Conservation (phyloP, 148 eudicot species). For the Vaccinium corymbosum region DNA sequence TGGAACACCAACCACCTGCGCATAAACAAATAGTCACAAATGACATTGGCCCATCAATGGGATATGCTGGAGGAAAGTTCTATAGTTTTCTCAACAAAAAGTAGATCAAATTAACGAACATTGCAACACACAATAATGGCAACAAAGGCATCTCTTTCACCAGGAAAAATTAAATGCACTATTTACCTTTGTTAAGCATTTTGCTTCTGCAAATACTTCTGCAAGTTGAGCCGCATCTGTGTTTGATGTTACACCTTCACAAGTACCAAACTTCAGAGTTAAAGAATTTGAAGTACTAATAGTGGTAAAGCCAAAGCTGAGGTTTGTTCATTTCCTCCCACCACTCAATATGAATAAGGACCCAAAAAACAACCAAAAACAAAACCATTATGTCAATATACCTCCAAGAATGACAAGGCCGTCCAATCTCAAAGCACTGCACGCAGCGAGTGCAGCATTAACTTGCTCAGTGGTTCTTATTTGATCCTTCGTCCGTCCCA, state of each 20-base stretch:
- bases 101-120: not conserved
- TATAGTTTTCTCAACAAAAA: not conserved
- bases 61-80: not conserved
- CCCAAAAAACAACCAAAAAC: not conserved
- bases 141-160: not conserved
- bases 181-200: constrained; percentile 80
- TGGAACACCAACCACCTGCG: constrained; percentile 96
- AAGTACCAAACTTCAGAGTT: constrained; percentile 11
- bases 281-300: not conserved
- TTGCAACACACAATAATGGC: not conserved
- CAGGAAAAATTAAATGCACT: constrained; percentile 4
- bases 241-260: constrained; percentile 91
- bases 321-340: not conserved
- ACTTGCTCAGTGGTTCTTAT: constrained; percentile 94
- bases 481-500: constrained; percentile 96
- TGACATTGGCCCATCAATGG: not conserved
- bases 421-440: constrained; percentile 77
- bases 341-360: not conserved
- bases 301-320: not conserved
- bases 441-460: constrained; percentile 79
- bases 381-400: constrained; percentile 18
- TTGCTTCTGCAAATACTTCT: constrained; percentile 87
- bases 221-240: constrained; percentile 99
- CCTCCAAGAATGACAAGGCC: constrained; percentile 96
- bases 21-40: constrained; percentile 25